These are phyloP conservation scores for Heliosperma pusillum DNA, from an alignment of 148 eudicot species.

Conservation along the genomic window DNA sequence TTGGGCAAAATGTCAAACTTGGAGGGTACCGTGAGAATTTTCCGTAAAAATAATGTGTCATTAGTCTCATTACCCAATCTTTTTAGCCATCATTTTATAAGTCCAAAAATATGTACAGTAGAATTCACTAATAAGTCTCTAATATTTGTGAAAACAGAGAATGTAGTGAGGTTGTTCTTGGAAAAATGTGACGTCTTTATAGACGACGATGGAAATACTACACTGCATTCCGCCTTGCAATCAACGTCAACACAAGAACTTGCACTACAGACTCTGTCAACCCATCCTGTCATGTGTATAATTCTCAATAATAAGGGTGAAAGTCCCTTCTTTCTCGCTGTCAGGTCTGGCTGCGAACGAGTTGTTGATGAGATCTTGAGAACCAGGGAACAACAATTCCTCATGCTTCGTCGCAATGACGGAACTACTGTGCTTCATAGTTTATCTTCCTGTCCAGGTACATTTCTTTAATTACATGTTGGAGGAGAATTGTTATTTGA, in stretches of 20 bases:
- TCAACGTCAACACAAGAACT: neutral
- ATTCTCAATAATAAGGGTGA: neutral
- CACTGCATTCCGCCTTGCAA: neutral
- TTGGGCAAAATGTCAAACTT: too few species aligned
- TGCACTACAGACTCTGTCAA: neutral
- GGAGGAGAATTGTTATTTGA: neutral
- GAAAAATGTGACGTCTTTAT: too few species aligned
- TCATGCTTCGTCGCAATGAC: neutral
- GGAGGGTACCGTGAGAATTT: too few species aligned
- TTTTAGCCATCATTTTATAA: too few species aligned
- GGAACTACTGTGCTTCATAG: conserved; percentile 7
- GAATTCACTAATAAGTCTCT: too few species aligned
- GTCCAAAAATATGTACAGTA: too few species aligned
- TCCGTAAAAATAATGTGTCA: too few species aligned
- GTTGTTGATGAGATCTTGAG: conserved; percentile 5
- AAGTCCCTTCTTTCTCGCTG: conserved; percentile 8
- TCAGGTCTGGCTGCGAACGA: neutral
- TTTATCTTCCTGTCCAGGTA: neutral
- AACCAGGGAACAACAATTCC: neutral
- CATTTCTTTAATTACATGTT: too few species aligned
- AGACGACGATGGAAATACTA: neutral
- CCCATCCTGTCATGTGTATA: neutral
- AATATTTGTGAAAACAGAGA: conserved; percentile 1
- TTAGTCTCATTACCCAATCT: too few species aligned
- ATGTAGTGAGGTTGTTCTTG: neutral